Evolutionary conservation across 2,329 filamentous ascomycete species (phyloP).

Genomic region (Sarocladium brachiariae): DNA sequence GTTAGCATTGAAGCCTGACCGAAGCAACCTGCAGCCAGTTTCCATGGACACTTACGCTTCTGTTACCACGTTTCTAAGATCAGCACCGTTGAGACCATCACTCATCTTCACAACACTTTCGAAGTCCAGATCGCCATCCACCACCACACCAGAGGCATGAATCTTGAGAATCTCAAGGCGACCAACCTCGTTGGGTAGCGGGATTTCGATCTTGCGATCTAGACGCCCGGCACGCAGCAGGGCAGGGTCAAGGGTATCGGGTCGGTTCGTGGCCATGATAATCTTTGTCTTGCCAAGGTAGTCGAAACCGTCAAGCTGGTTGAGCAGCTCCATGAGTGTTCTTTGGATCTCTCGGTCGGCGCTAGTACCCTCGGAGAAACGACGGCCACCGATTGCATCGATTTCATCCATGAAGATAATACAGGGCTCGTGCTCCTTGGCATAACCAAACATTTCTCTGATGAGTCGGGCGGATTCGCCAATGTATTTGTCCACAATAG

Average conservation of each 20-base stretch:
- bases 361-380: conserved; percentile 95
- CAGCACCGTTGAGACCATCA: conserved; percentile 93
- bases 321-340: conserved; percentile 96
- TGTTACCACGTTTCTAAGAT: conserved; percentile 95
- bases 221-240: conserved; percentile 86
- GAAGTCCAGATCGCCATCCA: conserved; percentile 94
- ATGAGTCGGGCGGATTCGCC: conserved; percentile 96
- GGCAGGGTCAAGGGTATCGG: conserved; percentile 90
- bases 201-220: conserved; percentile 97
- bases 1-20: conserved; percentile 11
- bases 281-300: conserved; percentile 99
- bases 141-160: conserved; percentile 76
- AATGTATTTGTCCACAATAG: conserved; percentile 99
- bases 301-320: conserved; percentile 98
- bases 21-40: not conserved
- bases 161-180: conserved; percentile 98
- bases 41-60: conserved; percentile 86
- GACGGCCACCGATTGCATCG: conserved; percentile 91
- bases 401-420: conserved; percentile 99
- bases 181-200: conserved; percentile 93
- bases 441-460: conserved; percentile 99
- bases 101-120: conserved; percentile 99
- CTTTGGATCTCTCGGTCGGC: conserved; percentile 97
- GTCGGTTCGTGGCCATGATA: conserved; percentile 98
- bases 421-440: conserved; percentile 97